These are phyloP conservation scores for Pythium dissotocum DNA, from an alignment of 352 stramenopile species.

Conservation along the genomic window DNA sequence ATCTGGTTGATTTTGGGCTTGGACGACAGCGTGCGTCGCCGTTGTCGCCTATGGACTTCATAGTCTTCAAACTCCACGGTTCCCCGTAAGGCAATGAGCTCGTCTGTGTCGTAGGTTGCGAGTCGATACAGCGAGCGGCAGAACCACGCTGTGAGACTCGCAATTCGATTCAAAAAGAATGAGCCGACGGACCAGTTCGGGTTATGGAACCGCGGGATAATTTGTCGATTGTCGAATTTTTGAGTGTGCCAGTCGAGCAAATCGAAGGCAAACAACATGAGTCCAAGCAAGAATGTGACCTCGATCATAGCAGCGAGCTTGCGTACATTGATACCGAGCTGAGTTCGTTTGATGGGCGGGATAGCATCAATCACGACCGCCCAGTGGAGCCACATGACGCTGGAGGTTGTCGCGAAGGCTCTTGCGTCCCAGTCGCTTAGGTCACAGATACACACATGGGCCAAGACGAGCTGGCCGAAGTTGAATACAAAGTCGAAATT, in stretches of 20 bases:
- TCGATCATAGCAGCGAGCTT: not conserved
- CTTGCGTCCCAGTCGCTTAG: constrained; percentile 12
- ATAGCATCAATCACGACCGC: constrained; percentile 12
- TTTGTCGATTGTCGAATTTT: constrained; percentile 1
- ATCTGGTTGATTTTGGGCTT: constrained; percentile 4
- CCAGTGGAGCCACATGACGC: constrained; percentile 33
- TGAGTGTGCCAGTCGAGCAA: not conserved
- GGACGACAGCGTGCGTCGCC: not conserved
- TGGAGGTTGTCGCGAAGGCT: not conserved
- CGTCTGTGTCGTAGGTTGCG: constrained; percentile 4
- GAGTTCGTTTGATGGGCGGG: not conserved
- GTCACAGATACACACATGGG: constrained; percentile 13
- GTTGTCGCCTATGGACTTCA: constrained; percentile 4
- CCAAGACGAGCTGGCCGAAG: constrained; percentile 12
- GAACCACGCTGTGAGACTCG: constrained; percentile 22
- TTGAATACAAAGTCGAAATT: constrained; percentile 21
- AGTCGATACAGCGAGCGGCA: constrained; percentile 25
- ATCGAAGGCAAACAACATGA: not conserved
- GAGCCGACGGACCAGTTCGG: constrained; percentile 14
- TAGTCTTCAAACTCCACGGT: constrained; percentile 27
- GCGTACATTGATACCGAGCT: not conserved
- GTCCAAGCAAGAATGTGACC: not conserved
- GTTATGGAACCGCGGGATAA: not conserved
- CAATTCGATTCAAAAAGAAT: constrained; percentile 24
- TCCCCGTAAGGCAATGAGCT: constrained; percentile 25